These are phyloP conservation scores for Didymella segeticola DNA, from an alignment of 2,329 filamentous ascomycete genomes.

Conservation along the genomic window DNA sequence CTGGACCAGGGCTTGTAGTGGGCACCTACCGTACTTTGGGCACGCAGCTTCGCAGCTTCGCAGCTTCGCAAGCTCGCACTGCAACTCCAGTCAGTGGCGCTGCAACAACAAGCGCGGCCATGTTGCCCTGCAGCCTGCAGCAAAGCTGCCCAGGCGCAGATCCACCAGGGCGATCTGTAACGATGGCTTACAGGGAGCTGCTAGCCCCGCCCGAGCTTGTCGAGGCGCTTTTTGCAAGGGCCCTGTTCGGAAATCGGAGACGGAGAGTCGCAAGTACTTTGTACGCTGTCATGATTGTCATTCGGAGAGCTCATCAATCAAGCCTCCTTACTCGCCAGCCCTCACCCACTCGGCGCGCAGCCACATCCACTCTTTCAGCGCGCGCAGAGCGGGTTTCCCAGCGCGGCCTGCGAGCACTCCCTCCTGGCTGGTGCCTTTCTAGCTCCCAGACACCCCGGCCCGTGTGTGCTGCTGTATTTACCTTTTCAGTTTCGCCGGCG, in stretches of 20 bases:
- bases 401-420: constrained; percentile 34
- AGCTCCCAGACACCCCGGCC: constrained; percentile 24
- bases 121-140: constrained; percentile 48
- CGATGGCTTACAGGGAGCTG: constrained; percentile 41
- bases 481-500: constrained; percentile 41
- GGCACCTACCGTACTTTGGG: too few species aligned
- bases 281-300: constrained; percentile 30
- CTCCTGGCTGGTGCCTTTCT: constrained; percentile 30
- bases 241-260: constrained; percentile 47
- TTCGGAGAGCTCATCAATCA: constrained; percentile 23
- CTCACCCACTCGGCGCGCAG: constrained; percentile 39
- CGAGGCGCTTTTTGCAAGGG: constrained; percentile 20
- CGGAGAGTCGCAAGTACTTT: constrained; percentile 35
- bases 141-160: constrained; percentile 42
- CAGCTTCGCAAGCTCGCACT: too few species aligned
- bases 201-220: constrained; percentile 35
- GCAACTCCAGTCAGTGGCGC: not conserved
- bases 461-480: constrained; percentile 37
- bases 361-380: constrained; percentile 45
- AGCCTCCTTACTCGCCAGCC: constrained; percentile 33
- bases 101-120: constrained; percentile 23
- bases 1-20: not conserved
- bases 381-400: constrained; percentile 22
- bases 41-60: too few species aligned
- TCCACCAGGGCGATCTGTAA: constrained; percentile 49